Evolutionary conservation across 2,329 filamentous ascomycete species (phyloP).

Genomic region (Pezicula radicicola): DNA sequence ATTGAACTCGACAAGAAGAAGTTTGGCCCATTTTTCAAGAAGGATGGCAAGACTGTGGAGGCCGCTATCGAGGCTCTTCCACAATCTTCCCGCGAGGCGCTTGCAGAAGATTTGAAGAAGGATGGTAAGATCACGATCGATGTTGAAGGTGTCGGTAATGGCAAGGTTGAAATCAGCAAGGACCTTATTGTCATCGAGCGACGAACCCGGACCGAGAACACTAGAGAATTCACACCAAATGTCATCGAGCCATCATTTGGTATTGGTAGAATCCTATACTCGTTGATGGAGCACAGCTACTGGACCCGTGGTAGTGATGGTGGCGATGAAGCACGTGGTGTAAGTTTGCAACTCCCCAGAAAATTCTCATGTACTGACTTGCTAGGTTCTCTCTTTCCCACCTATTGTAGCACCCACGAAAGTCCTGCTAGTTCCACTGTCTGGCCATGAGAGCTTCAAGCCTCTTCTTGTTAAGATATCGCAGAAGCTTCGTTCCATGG

Average conservation of each 20-base stretch:
- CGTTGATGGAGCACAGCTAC: conserved; percentile 90
- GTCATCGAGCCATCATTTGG: conserved; percentile 97
- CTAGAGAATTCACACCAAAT: conserved; percentile 89
- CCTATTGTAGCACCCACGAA: conserved; percentile 86
- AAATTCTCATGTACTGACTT: conserved; percentile 7
- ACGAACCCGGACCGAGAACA: conserved; percentile 76
- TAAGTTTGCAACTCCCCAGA: conserved; percentile 46
- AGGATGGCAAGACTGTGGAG: conserved; percentile 85
- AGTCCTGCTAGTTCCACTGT: conserved; percentile 88
- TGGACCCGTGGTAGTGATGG: conserved; percentile 75
- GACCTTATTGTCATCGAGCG: conserved; percentile 84
- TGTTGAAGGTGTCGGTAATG: conserved; percentile 62
- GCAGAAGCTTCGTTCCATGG: conserved; percentile 69
- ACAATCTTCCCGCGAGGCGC: conserved; percentile 78
- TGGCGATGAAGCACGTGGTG: conserved; percentile 79
- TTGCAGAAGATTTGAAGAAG: conserved; percentile 70
- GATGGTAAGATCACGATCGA: conserved; percentile 75
- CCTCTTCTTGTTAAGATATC: conserved; percentile 74
- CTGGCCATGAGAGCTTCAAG: conserved; percentile 74
- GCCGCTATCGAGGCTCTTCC: conserved; percentile 64
- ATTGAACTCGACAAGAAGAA: conserved; percentile 91
- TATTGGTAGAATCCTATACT: conserved; percentile 92
- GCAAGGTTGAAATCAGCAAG: conserved; percentile 75
- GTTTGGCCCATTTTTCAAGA: conserved; percentile 93
- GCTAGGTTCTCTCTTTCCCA: conserved; percentile 69